These are phyloP conservation scores for Acacia melanoxylon DNA, from an alignment of 306 rosid species.

Conservation along the genomic window DNA sequence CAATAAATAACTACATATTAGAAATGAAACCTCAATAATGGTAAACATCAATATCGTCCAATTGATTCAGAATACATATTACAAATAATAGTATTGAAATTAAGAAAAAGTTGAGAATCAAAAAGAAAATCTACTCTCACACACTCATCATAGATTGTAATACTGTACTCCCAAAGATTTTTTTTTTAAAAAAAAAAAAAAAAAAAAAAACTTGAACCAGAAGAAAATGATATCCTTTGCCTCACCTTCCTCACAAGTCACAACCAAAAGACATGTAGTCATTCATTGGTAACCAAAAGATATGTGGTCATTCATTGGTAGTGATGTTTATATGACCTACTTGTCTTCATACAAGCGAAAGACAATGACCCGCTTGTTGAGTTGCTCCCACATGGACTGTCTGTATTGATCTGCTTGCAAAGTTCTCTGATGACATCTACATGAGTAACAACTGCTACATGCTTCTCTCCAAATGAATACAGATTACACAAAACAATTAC, in stretches of 20 bases:
- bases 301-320: too few relatives aligned
- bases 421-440: slow-evolving; percentile 72
- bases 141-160: too few relatives aligned
- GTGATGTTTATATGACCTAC: slow-evolving; percentile 64
- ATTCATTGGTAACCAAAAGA: too few relatives aligned
- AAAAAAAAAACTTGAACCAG: background rate
- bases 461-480: slow-evolving; percentile 57
- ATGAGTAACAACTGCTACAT: slow-evolving; percentile 70
- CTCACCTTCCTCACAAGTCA: background rate
- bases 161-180: background rate
- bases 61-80: too few relatives aligned
- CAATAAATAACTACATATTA: too few relatives aligned
- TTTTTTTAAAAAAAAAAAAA: too few relatives aligned
- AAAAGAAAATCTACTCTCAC: too few relatives aligned
- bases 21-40: too few relatives aligned
- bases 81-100: too few relatives aligned
- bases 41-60: too few relatives aligned
- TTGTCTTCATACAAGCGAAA: slow-evolving; percentile 61
- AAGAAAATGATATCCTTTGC: slow-evolving; percentile 6
- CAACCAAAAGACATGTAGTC: slow-evolving; percentile 57
- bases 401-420: slow-evolving; percentile 51
- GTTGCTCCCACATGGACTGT: slow-evolving; percentile 42
- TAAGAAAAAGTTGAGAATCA: too few relatives aligned
- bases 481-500: background rate
- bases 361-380: slow-evolving; percentile 63